Conservation (phyloP, 139 green algal species). For the Coccomyxa sp. region DNA sequence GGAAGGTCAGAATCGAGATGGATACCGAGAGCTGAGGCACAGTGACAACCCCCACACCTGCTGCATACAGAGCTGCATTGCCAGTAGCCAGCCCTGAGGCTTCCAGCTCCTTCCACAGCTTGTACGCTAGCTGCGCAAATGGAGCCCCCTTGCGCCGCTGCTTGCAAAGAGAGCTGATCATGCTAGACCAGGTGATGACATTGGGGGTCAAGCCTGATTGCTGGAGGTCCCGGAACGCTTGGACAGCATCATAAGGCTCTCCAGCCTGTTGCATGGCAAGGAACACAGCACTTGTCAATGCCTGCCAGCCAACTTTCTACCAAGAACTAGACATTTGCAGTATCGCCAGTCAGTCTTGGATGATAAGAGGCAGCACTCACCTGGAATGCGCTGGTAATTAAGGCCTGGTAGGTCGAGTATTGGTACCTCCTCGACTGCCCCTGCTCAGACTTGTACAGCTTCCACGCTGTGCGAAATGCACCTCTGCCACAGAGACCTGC, state of each 20-base stretch:
- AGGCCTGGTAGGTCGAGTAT: conserved; percentile 35
- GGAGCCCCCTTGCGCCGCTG: conserved; percentile 27
- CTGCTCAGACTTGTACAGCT: not conserved
- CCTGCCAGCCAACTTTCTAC: not conserved
- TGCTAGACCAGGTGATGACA: conserved; percentile 36
- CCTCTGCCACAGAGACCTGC: not conserved
- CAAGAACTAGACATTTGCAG: not conserved
- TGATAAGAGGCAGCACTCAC: not conserved
- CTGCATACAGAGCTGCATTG: conserved; percentile 40
- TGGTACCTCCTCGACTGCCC: no score
- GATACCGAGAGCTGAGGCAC: no score
- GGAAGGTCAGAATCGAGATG: no score
- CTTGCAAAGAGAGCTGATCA: conserved; percentile 48
- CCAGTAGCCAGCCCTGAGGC: conserved; percentile 11
- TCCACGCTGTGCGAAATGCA: not conserved
- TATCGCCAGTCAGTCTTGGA: not conserved
- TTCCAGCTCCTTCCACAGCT: conserved; percentile 54
- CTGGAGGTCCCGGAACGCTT: conserved; percentile 36
- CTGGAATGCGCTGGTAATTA: conserved; percentile 30
- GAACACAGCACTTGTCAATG: not conserved
- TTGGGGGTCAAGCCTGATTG: conserved; percentile 24
- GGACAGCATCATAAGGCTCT: conserved; percentile 26
- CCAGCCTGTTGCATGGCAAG: conserved; percentile 15
- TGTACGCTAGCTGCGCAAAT: conserved; percentile 29
- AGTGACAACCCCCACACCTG: conserved; percentile 20